Evolutionary conservation across 2,329 filamentous ascomycete species (phyloP), one percentile per base, ranked within the genome.

Genomic region (Torrubiella hemipterigena): DNA sequence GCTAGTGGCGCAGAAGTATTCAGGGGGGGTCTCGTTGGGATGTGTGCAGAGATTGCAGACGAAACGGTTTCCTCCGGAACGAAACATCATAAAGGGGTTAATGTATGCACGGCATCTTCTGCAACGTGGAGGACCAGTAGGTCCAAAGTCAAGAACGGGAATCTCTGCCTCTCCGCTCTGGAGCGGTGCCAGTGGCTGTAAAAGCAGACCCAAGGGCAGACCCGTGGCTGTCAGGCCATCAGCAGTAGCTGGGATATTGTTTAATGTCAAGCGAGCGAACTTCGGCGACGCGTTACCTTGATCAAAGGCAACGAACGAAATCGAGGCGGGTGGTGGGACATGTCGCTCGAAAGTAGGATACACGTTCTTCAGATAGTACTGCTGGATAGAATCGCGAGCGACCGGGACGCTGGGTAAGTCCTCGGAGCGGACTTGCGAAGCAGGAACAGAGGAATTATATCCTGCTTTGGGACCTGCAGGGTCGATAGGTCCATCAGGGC

Each of bases 11-110:
- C 84, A 81, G 54, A 93, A 98, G 57, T 98, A 98, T 50, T 95
- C 89, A 2, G 82, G 60, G 0, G 85, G 66, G 1, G 93, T 93
- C 49, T 98, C 91, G 52, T 96, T 98, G 30, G 91, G 86, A 53
- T 96, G 93, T 15, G 82, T 91, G 61, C 91, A 98, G 59, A 98
- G 83, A 51, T 98, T 98, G 63, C 91, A 98, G 31, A 94, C 85
- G 52, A 94, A 93, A 53, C 93, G 94, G 60, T 89, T 94, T 35
- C 91, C 91, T 22, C 89, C 89, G 12, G 81, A 80, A 36, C 81
- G 74, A 67, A 98, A 98, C 50, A 87, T 82, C 91, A 98, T 96
- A 53, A 98, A 98, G 2, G 91, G 91, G 50, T 98, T 98, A 60
- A 98, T 93, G 58, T 98, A 98, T 11, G 89, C 81, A 50, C 91